phyloP scores from a whole-genome alignment of 2,329 filamentous ascomycete genomes.

The Byssochlamys sp. region DNA sequence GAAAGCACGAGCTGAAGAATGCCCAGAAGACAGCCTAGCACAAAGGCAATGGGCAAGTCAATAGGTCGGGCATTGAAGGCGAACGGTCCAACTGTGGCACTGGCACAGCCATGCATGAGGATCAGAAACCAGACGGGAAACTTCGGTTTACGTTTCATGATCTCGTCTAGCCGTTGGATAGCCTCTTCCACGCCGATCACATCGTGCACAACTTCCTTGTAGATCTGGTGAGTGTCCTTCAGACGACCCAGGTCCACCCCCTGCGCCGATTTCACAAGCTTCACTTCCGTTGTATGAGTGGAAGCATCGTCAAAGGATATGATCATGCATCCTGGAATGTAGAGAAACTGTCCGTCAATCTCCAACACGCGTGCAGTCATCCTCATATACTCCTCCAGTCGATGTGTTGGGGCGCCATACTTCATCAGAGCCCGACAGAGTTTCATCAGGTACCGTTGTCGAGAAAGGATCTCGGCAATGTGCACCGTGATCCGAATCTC shows the following conservation, averaged over 20 bases:
- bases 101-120: slow-evolving; percentile 65
- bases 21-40: slow-evolving; percentile 66
- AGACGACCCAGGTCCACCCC: slow-evolving; percentile 39
- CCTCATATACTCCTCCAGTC: slow-evolving; percentile 80
- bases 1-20: slow-evolving; percentile 66
- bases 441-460: slow-evolving; percentile 76
- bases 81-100: slow-evolving; percentile 67
- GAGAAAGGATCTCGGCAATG: slow-evolving; percentile 60
- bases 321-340: slow-evolving; percentile 89
- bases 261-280: slow-evolving; percentile 35
- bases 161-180: slow-evolving; percentile 40
- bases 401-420: slow-evolving; percentile 85
- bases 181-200: slow-evolving; percentile 40
- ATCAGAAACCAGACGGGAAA: slow-evolving; percentile 50
- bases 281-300: slow-evolving; percentile 41
- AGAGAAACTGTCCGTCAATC: slow-evolving; percentile 83
- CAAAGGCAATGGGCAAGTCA: slow-evolving; percentile 68
- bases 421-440: slow-evolving; percentile 82
- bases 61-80: slow-evolving; percentile 69
- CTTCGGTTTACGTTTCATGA: slow-evolving; percentile 49
- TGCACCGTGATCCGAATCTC: slow-evolving; percentile 54
- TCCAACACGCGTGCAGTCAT: slow-evolving; percentile 82
- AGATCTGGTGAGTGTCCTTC: slow-evolving; percentile 38
- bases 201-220: slow-evolving; percentile 43
- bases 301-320: slow-evolving; percentile 64